Percentiles rank a stretch among this genome's conserved stretches.
Evolutionary conservation across 1,284 basidiomycete genomes (phyloP).

Genomic region (Mrakiaceae sp.): DNA sequence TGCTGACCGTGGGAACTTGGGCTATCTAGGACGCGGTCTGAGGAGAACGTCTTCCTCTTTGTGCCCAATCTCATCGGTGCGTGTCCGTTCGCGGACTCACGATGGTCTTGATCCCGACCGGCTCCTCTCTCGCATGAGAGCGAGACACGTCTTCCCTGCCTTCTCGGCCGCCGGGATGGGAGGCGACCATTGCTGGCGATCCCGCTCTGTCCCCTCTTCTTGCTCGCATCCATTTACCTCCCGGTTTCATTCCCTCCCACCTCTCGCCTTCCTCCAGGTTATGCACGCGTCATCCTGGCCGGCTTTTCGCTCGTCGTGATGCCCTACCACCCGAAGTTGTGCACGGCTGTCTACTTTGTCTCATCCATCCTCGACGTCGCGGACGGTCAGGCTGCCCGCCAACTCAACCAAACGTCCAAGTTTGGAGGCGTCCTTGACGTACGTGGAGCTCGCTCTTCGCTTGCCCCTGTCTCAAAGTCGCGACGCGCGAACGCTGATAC

Average conservation of each 20-base stretch:
- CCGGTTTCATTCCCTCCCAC: neutral
- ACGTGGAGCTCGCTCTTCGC: too few species aligned
- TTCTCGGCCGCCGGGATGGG: too few species aligned
- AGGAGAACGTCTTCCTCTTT: slow-evolving; percentile 17
- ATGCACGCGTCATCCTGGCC: slow-evolving; percentile 81
- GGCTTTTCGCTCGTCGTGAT: slow-evolving; percentile 85
- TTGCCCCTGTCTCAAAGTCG: too few species aligned
- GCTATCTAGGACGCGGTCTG: slow-evolving; percentile 1
- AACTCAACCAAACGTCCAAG: slow-evolving; percentile 79
- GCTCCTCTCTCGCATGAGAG: too few species aligned
- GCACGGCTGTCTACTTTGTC: slow-evolving; percentile 78
- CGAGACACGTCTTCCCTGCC: too few species aligned
- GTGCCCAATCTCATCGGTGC: slow-evolving; percentile 17
- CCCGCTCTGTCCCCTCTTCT: neutral
- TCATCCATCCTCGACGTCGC: slow-evolving; percentile 94
- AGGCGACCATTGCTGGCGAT: too few species aligned
- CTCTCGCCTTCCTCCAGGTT: slow-evolving; percentile 46
- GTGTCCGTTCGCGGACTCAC: neutral
- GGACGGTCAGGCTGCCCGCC: slow-evolving; percentile 88
- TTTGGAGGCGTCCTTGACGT: slow-evolving; percentile 90
- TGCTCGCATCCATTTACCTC: neutral
- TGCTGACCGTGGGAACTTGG: neutral
- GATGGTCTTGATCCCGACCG: neutral
- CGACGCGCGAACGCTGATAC: too few species aligned
- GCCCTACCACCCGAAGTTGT: slow-evolving; percentile 86